Percentiles rank a stretch among this genome's conserved stretches.
These are phyloP conservation scores for Penicillium expansum DNA, from an alignment of 2,329 filamentous ascomycete species.

Conservation along the genomic window DNA sequence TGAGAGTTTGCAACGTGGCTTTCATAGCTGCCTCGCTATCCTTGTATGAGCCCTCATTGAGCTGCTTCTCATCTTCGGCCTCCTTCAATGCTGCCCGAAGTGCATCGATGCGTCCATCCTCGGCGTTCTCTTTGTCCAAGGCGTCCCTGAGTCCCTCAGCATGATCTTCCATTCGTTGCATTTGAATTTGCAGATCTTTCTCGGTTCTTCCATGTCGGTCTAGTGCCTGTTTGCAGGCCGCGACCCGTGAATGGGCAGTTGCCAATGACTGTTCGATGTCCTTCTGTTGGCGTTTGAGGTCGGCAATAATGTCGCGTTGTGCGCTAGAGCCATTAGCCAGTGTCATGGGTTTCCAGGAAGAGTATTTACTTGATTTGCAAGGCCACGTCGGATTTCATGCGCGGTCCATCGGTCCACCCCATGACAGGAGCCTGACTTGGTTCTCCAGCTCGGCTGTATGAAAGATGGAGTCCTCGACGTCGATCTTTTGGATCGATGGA, in stretches of 20 bases:
- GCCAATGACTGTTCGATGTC: constrained; percentile 52
- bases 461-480: constrained; percentile 61
- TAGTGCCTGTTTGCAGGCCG: constrained; percentile 51
- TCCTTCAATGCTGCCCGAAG: constrained; percentile 60
- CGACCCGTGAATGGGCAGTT: constrained; percentile 49
- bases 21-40: constrained; percentile 50
- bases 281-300: constrained; percentile 56
- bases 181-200: constrained; percentile 52
- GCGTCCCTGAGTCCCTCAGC: constrained; percentile 67
- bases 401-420: constrained; percentile 54
- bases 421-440: constrained; percentile 53
- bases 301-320: constrained; percentile 49
- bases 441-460: constrained; percentile 49
- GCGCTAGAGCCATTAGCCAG: constrained; percentile 28
- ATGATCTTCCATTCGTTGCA: constrained; percentile 61
- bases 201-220: constrained; percentile 49
- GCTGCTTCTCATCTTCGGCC: constrained; percentile 49
- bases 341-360: background rate
- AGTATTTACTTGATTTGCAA: constrained; percentile 56
- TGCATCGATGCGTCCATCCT: constrained; percentile 63
- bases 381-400: constrained; percentile 78
- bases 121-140: constrained; percentile 56
- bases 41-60: constrained; percentile 46
- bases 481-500: constrained; percentile 63
- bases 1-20: constrained; percentile 41